Base-by-base conservation (phyloP, 495 filamentous ascomycete species). In the Pyronema domesticum region DNA sequence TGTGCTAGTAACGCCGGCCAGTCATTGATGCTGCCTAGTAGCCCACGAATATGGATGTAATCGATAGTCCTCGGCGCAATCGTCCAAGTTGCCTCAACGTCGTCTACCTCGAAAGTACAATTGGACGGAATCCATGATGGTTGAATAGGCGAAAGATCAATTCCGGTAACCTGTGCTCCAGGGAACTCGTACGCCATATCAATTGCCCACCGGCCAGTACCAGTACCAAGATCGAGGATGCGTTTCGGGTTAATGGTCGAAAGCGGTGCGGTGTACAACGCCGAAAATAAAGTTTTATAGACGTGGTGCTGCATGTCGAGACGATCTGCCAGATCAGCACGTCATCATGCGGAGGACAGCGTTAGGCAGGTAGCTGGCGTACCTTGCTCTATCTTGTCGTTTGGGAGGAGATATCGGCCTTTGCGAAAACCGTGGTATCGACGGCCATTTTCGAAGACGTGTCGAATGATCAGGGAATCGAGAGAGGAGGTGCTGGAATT, bases 81-180 rank as follows among this genome's bases (percentile, higher is more conserved):
- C 0, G 59, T 48, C 72, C 70, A 74, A 5, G 66, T 61, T 15
- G 63, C 61, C 54, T 71, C 70, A 46, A 79, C 68, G 60, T 83
- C 80, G 57, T 82, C 80, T 14, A 83, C 70, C 67, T 79, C 74
- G 57, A 83, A 83, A 37, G 72, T 69, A 37, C 77, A 71, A 58
- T 81, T 82, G 3, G 78, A 73, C 7, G 77, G 77, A 3, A 78
- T 72, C 74, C 75, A 77, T 37, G 68, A 62, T 0, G 79, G 78
- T 60, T 81, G 79, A 50, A 80, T 80, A 0, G 77, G 74, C 19
- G 76, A 80, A 37, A 86, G 69, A 60, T 86, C 83, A 23, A 82
- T 74, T 13, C 82, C 83, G 23, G 54, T 61, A 5, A 63, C 58
- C 39, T 68, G 46, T 7, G 73, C 68, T 11, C 61, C 56, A 11